phyloP scores from a whole-genome alignment of 495 filamentous ascomycete species.

The Cladorrhinum samala region DNA sequence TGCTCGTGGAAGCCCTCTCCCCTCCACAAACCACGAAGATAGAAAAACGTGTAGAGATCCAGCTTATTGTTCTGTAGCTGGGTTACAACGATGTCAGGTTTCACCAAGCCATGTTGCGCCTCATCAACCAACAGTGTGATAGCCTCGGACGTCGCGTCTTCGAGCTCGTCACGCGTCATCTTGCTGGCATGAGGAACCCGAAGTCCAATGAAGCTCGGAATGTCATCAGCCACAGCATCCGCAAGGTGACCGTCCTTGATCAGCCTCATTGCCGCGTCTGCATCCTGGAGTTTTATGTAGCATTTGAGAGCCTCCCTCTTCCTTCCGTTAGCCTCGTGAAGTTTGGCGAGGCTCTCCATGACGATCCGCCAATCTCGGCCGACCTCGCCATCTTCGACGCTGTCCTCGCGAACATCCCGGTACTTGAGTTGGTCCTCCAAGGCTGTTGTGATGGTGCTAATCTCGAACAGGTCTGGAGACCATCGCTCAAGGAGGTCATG shows the following conservation, averaged over 20 bases:
- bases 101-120: conserved; percentile 80
- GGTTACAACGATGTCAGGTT: conserved; percentile 64
- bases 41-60: conserved; percentile 82
- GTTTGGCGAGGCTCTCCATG: conserved; percentile 72
- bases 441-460: conserved; percentile 57
- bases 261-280: conserved; percentile 76
- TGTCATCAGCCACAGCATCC: conserved; percentile 79
- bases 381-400: conserved; percentile 55
- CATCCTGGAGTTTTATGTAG: conserved; percentile 87
- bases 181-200: conserved; percentile 66
- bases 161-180: conserved; percentile 64
- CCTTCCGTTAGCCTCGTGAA: conserved; percentile 73
- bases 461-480: conserved; percentile 78
- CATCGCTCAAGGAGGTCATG: conserved; percentile 76
- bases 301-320: conserved; percentile 77
- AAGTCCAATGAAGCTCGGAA: conserved; percentile 79
- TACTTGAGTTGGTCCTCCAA: conserved; percentile 70
- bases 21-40: conserved; percentile 78
- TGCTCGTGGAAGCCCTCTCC: conserved; percentile 51
- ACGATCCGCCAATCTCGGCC: conserved; percentile 80
- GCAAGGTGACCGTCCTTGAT: conserved; percentile 80
- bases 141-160: conserved; percentile 70
- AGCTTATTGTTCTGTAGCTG: conserved; percentile 57
- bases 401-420: conserved; percentile 61
- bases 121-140: conserved; percentile 85